Evolutionary conservation across 306 rosid species (phyloP), one percentile per base, ranked within the genome.

Genomic region (Sphenostylis stenocarpa): DNA sequence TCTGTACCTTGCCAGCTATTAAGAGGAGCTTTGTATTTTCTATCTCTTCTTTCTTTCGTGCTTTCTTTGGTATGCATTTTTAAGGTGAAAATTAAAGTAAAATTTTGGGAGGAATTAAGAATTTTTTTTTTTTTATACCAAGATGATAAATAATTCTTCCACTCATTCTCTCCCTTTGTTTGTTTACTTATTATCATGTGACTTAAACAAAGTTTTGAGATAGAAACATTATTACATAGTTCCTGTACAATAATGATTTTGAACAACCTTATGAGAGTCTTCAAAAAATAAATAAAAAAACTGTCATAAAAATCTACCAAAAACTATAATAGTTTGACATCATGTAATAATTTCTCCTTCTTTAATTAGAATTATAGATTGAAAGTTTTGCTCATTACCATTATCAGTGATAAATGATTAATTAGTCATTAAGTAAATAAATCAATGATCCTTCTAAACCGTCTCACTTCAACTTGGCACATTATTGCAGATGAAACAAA

Each of bases 401-500:
- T 74, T 48, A 67, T 34, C 41, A 8, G 34, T 57, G 77, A 43
- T 34, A 19, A 70, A 60, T 8, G 24, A 38, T 68, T 43, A 43
- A 58, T 43, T 70, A 33, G 15, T 72, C 74, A 72, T 56, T 43
- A 64, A 49, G 52, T 58, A 38, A 24, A 60, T 17, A 70, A 45
- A 29, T 60, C 55, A 26, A 58, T 17, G 44, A 31, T 76, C 19
- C 24, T 51, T 81, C 70, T 33, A 49, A 52, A 14, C 20, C 58
- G 16, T 10, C 64, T 76, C 66, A 34, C 10, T 36, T 20, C 34
- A 33, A 51, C 8, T 41, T 7, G 85, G 63, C n/a, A 71, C 75
- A 70, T 70, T 61, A 69, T 76, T 81, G 80, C 48, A 44, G 39
- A 64, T 7, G 31, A 39, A 76, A 47, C 7, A 47, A 16, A 19